Base-by-base conservation (phyloP, 2,329 filamentous ascomycete species). In the Bipolaris victoriae region DNA sequence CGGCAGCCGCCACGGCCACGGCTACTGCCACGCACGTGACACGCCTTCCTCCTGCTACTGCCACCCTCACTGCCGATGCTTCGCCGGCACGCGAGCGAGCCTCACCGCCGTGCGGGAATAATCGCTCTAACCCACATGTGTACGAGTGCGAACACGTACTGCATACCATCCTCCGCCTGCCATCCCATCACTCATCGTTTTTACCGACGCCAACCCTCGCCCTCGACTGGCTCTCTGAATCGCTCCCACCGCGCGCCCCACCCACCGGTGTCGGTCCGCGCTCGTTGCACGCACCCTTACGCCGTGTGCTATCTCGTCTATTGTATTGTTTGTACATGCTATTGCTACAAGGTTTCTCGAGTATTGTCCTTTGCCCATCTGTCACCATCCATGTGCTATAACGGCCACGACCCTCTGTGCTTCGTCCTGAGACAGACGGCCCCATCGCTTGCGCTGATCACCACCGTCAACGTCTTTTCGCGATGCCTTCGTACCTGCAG, bases 361-460 rank as follows among this genome's bases (percentile, higher is more conserved):
- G 26, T 29, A 29, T 29, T 4, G 26, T 29, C 26, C 1, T 29
- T 43, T 47, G 45, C 60, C 40, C 40, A 35, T 36, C 59, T 67
- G 37, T 53, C 15, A 29, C 22, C n/a, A 29, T 18, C 43, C 49
- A 58, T 24, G 60, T 63, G 26, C 26, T 50, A 57, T 68, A 47
- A 46, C 47, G 31, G 39, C 44, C 43, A 67, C 20, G 58, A 62
- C 53, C 57, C 64, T 60, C 54, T 52, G 44, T 64, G 64, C 60
- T 66, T 67, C 36, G 52, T 65, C 48, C 45, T 70, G 52, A 63
- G 64, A 58, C 62, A 62, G 26, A 60, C 62, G 15, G 65, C 58
- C 40, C 53, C 49, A 5, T 59, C 54, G 37, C 43, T 65, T 52
- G 45, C 22, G 37, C 40, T 33, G 57, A n/a, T 68, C 35, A 62